Base-by-base conservation (phyloP, 2,329 filamentous ascomycete genomes). In the Hirsutella thompsonii region DNA sequence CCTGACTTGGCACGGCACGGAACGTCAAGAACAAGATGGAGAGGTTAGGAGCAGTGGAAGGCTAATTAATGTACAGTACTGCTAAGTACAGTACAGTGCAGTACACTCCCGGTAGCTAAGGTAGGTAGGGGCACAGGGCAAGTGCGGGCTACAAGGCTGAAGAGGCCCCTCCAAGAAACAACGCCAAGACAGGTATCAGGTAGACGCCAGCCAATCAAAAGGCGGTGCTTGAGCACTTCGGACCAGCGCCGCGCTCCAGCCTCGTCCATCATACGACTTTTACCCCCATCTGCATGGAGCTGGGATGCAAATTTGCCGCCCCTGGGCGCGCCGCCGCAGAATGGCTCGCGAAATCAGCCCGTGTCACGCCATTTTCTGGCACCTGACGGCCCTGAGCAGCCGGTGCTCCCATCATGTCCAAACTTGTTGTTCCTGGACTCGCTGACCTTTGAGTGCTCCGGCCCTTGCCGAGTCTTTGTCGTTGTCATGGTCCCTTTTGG, bases 221-320 rank as follows among this genome's bases (percentile, higher is more conserved):
- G 35, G 34, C 34, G 34, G 13, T 16, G 35, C 28, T 11, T 26
- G 6, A 26, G 23, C 42, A 23, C 36, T 20, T 36, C 23, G 35
- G 36, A 5, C 21, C 10, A 19, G 8, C 5, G 23, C 20, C 20
- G 26, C 28, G n/a, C 52, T 47, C 43, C 51, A 61, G 59, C 58
- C 58, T 61, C 46, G 58, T 44, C 41, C 50, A 61, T 61, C 58
- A 60, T 61, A 61, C 58, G 59, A 61, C 59, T 51, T 57, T 48
- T 46, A 20, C 39, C 46, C 40, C 39, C 39, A 36, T 20, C 42
- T 46, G 44, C 46, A 45, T 46, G 47, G 42, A 36, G 42, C 29
- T 43, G 35, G 37, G 30, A 26, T 40, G 41, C 21, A 34, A 39
- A 34, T 41, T 45, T 44, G 40, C 38, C 39, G 38, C 29, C 37